A percentile compares a stretch with the other conserved stretches of the same genome.
These are phyloP conservation scores for Dryas integrifolia DNA, from an alignment of 331 rosid species.

Conservation along the genomic window DNA sequence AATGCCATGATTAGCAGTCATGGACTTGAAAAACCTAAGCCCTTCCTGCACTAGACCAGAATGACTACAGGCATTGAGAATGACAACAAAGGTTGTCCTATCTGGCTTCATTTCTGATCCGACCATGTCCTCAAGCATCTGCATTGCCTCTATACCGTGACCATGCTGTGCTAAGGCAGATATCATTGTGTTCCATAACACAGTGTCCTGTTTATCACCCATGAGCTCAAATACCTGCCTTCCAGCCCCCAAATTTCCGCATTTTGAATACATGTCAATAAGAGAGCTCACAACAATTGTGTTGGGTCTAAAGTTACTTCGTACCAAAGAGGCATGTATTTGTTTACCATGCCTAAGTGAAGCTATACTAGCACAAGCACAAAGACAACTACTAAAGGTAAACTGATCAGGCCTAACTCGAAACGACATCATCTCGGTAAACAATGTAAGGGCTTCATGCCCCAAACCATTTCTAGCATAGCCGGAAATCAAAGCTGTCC, in stretches of 20 bases:
- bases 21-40: conserved; percentile 52
- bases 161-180: conserved; percentile 65
- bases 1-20: conserved; percentile 44
- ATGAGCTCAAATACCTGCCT: conserved; percentile 40
- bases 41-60: conserved; percentile 73
- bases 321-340: conserved; percentile 54
- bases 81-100: conserved; percentile 50
- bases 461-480: conserved; percentile 64
- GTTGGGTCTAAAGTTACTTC: conserved; percentile 55
- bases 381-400: conserved; percentile 72
- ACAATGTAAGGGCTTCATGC: conserved; percentile 62
- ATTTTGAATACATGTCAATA: conserved; percentile 75
- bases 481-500: conserved; percentile 71
- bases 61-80: conserved; percentile 72
- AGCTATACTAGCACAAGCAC: conserved; percentile 69
- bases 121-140: conserved; percentile 51
- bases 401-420: conserved; percentile 61
- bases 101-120: conserved; percentile 59
- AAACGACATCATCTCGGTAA: conserved; percentile 48
- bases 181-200: conserved; percentile 71
- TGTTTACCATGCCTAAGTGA: conserved; percentile 66
- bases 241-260: conserved; percentile 59
- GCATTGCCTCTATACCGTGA: conserved; percentile 50
- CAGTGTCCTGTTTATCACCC: conserved; percentile 54
- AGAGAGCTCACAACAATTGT: conserved; percentile 68